phyloP scores from a whole-genome alignment of 257 asterid genomes.

The Solanum rostratum region DNA sequence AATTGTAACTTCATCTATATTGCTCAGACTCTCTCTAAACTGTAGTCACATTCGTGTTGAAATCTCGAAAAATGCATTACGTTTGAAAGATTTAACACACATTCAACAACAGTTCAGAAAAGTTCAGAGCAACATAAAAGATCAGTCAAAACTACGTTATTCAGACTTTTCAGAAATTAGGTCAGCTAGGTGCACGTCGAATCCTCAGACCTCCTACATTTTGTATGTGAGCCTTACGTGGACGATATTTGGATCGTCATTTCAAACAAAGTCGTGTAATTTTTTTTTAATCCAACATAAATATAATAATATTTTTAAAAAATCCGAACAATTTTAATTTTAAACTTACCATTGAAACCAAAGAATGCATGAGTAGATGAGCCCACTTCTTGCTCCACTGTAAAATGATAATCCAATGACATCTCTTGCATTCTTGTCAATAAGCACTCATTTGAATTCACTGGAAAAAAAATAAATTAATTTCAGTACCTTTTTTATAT shows the following conservation, averaged over 20 bases:
- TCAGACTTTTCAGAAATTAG: not conserved
- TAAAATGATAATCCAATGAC: constrained; percentile 89
- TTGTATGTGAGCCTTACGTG: too few species aligned
- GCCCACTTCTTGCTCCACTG: constrained; percentile 97
- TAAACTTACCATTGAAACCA: constrained; percentile 71
- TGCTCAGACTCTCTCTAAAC: not conserved
- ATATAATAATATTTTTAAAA: not conserved
- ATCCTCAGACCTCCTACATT: not conserved
- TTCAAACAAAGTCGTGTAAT: not conserved
- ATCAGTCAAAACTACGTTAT: not conserved
- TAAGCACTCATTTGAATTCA: constrained; percentile 76
- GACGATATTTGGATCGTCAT: too few species aligned
- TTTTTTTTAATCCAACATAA: not conserved
- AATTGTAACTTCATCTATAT: not conserved
- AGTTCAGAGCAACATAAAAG: not conserved
- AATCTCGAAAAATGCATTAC: too few species aligned
- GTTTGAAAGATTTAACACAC: not conserved
- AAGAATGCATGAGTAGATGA: constrained; percentile 97
- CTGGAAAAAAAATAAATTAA: constrained; percentile 31
- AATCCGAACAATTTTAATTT: not conserved
- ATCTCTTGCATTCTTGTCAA: constrained; percentile 97
- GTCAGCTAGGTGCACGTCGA: too few species aligned
- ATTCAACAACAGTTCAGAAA: not conserved
- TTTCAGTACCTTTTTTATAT: not conserved
- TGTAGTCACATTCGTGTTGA: not conserved